phyloP scores from a whole-genome alignment of 108 stramenopile genomes.

The Nitzschia sp. region DNA sequence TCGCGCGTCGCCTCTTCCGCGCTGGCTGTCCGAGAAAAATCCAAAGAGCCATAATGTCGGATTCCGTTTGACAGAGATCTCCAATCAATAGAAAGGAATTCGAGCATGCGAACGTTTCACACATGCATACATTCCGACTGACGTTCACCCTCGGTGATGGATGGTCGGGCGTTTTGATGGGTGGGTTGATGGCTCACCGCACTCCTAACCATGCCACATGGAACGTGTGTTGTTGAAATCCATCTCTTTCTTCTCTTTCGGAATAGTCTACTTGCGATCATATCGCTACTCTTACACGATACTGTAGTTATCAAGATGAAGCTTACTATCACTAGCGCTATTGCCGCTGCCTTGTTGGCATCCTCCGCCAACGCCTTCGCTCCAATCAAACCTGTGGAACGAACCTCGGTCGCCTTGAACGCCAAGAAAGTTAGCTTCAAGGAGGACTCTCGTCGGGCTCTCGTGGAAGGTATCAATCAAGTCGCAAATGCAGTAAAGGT shows the following conservation, averaged over 20 bases:
- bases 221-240: constrained; percentile 7
- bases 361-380: constrained; percentile 31
- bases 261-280: neutral
- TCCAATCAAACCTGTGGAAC: neutral
- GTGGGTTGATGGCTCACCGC: neutral
- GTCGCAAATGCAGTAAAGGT: constrained; percentile 98
- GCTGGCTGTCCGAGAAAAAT: too few species aligned
- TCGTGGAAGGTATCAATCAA: constrained; percentile 91
- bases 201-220: neutral
- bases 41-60: too few species aligned
- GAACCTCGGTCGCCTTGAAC: constrained; percentile 23
- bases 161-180: too few species aligned
- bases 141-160: neutral
- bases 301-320: constrained; percentile 40
- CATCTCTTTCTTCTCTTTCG: constrained; percentile 1
- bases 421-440: constrained; percentile 88
- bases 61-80: too few species aligned
- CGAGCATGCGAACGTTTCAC: too few species aligned
- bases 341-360: constrained; percentile 25
- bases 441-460: constrained; percentile 87
- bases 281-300: neutral
- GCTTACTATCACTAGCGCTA: constrained; percentile 36
- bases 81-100: too few species aligned
- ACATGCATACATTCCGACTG: too few species aligned
- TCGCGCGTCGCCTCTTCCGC: too few species aligned